These are phyloP conservation scores for Macrophomina pseudophaseolina DNA, from an alignment of 2,329 filamentous ascomycete genomes.

Conservation along the genomic window DNA sequence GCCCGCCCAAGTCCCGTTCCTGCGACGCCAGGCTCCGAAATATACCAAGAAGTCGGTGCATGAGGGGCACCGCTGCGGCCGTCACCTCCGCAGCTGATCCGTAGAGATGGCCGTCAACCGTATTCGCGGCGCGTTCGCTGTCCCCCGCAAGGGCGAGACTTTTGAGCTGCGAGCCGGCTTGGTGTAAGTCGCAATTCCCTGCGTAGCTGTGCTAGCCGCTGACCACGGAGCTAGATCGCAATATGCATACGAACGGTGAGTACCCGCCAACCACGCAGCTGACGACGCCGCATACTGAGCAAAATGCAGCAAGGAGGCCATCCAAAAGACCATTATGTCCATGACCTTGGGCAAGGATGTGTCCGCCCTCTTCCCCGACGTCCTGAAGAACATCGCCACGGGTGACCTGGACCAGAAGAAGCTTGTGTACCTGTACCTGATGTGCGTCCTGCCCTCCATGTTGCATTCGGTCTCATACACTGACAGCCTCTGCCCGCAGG, in stretches of 20 bases:
- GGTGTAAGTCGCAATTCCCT: constrained; percentile 56
- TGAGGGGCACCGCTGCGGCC: constrained; percentile 43
- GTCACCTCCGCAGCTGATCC: constrained; percentile 37
- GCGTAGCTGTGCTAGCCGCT: constrained; percentile 29
- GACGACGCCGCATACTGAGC: constrained; percentile 40
- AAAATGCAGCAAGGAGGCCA: constrained; percentile 80
- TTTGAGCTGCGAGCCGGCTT: constrained; percentile 95
- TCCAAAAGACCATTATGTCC: constrained; percentile 99
- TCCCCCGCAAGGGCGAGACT: constrained; percentile 94
- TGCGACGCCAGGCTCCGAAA: constrained; percentile 26
- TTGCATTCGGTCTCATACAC: constrained; percentile 18
- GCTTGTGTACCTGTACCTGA: constrained; percentile 96
- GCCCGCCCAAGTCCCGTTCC: constrained; percentile 27
- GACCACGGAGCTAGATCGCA: constrained; percentile 71
- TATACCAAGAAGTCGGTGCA: constrained; percentile 29
- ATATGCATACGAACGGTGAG: constrained; percentile 91
- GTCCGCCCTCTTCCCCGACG: constrained; percentile 94
- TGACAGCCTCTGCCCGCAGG: constrained; percentile 56
- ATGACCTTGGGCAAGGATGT: constrained; percentile 99
- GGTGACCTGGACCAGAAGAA: constrained; percentile 97
- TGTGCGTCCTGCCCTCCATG: constrained; percentile 61
- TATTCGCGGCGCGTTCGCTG: constrained; percentile 90
- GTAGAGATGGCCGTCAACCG: constrained; percentile 88
- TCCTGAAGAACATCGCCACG: constrained; percentile 98
- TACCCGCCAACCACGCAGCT: constrained; percentile 18